Base-by-base conservation (phyloP, 495 filamentous ascomycete genomes). In the Glutinoglossum americanum region DNA sequence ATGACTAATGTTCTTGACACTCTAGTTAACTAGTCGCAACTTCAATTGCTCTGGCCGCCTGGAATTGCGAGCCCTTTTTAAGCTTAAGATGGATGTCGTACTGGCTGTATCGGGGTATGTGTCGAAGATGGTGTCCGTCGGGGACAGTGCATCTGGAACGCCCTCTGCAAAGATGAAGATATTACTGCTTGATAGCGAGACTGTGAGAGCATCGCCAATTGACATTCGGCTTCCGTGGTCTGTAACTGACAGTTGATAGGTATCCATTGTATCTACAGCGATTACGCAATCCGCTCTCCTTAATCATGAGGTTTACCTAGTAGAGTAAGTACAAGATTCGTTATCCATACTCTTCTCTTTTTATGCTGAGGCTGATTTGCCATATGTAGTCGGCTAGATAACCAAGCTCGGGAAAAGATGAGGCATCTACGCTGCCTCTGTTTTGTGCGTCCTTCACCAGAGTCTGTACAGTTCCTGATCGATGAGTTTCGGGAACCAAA, bases 91-190 rank as follows among this genome's bases (percentile, higher is more conserved):
- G 93, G 93, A 98, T 68, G 80, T 96, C 64, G 84, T 93, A 58
- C 81, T 87, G 64, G 85, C 89, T 56, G 84, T 94, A 67, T 85
- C 88, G 62, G 85, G 88, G 71, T 98, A 97, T 76, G 83, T 98
- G 75, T 83, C 86, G 67, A 94, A 90, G 80, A 96, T 98, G 84
- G 81, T 96, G 68, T 83, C 87, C 48, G 80, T 81, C 61, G 90
- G 90, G 67, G 88, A 94, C 68, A 73, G 73, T 63, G 73, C 80
- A 57, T 69, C 78, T 45, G 80, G 81, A 51, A 75, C 78, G 39
- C 77, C 85, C 45, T 84, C 87, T 13, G 80, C 87, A 37, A 97
- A 97, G 76, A 98, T 98, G 92, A 98, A 98, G 81, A 90, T 96
- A 63, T 73, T 98, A 56, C 76, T 98, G 62, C 76, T 98, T 57